phyloP scores from a whole-genome alignment of 2,329 filamentous ascomycete genomes.

The Colletotrichum navitas region DNA sequence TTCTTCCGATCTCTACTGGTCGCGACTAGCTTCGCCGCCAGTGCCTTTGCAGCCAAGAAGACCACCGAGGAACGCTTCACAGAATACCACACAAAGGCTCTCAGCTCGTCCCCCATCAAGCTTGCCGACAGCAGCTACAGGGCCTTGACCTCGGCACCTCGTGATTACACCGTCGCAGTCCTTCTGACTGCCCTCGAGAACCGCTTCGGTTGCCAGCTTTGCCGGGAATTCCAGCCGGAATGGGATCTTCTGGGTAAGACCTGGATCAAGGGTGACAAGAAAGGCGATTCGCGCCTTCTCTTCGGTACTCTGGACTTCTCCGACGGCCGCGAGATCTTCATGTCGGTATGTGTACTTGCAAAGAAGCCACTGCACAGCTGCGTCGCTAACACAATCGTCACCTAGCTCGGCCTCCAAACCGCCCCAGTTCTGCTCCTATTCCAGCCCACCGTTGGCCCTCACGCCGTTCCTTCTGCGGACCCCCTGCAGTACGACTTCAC shows the following conservation, averaged over 20 bases:
- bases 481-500: slow-evolving; percentile 89
- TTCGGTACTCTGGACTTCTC: slow-evolving; percentile 90
- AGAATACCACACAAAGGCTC: slow-evolving; percentile 76
- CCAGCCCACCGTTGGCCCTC: slow-evolving; percentile 84
- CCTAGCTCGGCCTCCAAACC: slow-evolving; percentile 89
- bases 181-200: slow-evolving; percentile 88
- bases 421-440: slow-evolving; percentile 92
- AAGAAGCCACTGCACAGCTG: background rate
- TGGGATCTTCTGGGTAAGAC: slow-evolving; percentile 89
- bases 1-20: slow-evolving; percentile 73
- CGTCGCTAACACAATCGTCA: slow-evolving; percentile 25
- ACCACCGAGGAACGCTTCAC: slow-evolving; percentile 74
- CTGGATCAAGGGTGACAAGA: slow-evolving; percentile 88
- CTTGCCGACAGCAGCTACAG: slow-evolving; percentile 82
- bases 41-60: slow-evolving; percentile 74
- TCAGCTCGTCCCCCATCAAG: slow-evolving; percentile 76
- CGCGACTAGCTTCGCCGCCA: slow-evolving; percentile 71
- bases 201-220: slow-evolving; percentile 87
- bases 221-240: slow-evolving; percentile 92
- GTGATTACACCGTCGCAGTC: slow-evolving; percentile 86
- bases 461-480: slow-evolving; percentile 76
- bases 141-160: slow-evolving; percentile 79
- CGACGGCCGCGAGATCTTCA: slow-evolving; percentile 86
- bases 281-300: slow-evolving; percentile 77
- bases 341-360: slow-evolving; percentile 74